These are phyloP conservation scores for Diaporthe citriasiana DNA, from an alignment of 2,329 filamentous ascomycete genomes.

Conservation along the genomic window DNA sequence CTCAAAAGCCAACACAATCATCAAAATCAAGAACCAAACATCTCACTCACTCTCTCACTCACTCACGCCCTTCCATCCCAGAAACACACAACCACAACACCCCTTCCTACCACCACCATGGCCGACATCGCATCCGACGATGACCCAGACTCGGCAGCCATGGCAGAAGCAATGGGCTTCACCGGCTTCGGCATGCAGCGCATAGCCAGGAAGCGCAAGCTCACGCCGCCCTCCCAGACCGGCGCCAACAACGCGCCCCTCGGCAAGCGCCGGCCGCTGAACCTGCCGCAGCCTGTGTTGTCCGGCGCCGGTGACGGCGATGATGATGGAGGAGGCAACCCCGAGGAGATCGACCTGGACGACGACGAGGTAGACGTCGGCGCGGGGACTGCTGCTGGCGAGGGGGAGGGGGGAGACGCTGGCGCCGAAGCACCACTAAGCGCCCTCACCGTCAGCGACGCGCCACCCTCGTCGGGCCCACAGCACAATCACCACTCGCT, in stretches of 20 bases:
- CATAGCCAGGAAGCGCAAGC: slow-evolving; percentile 76
- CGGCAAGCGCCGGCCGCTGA: slow-evolving; percentile 51
- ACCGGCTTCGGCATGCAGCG: slow-evolving; percentile 74
- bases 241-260: slow-evolving; percentile 57
- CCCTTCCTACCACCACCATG: slow-evolving; percentile 37
- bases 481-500: neutral
- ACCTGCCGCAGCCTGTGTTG: slow-evolving; percentile 38
- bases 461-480: neutral
- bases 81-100: too few relatives aligned
- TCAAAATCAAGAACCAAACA: neutral
- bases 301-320: slow-evolving; percentile 6
- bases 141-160: slow-evolving; percentile 60
- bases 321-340: slow-evolving; percentile 48
- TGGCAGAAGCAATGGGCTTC: slow-evolving; percentile 81
- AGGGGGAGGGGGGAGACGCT: slow-evolving; percentile 21
- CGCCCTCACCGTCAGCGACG: slow-evolving; percentile 43
- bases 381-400: slow-evolving; percentile 8
- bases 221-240: slow-evolving; percentile 67
- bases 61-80: too few relatives aligned
- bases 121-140: slow-evolving; percentile 39
- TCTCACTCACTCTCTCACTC: neutral
- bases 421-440: too few relatives aligned
- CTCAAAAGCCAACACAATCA: neutral
- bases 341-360: slow-evolving; percentile 62
- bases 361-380: slow-evolving; percentile 50